Conservation (phyloP, 1,284 basidiomycete species). For the Malassezia japonica region DNA sequence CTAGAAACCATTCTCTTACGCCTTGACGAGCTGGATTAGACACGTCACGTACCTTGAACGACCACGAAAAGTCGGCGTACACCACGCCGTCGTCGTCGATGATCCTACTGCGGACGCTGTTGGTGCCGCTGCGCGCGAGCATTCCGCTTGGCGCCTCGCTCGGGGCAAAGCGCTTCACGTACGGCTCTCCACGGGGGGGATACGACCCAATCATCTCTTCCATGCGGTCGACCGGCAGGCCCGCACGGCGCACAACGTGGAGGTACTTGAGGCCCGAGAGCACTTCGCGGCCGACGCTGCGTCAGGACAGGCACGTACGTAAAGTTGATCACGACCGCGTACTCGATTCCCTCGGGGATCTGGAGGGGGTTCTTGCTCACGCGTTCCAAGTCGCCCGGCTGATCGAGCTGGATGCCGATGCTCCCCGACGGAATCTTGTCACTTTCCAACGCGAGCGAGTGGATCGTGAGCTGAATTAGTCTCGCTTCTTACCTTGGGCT, state of each 20-base stretch:
- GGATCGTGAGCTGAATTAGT: conserved; percentile 36
- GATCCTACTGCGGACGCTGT: conserved; percentile 63
- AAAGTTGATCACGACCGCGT: conserved; percentile 73
- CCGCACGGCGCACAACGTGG: conserved; percentile 63
- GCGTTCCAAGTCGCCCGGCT: conserved; percentile 49
- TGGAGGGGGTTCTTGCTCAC: conserved; percentile 57
- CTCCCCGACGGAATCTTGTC: conserved; percentile 43
- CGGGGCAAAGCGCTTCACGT: conserved; percentile 49
- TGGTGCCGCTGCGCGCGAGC: conserved; percentile 65
- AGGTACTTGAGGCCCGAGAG: conserved; percentile 76
- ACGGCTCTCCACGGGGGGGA: conserved; percentile 51
- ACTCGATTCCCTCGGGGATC: conserved; percentile 55
- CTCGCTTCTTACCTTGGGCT: no score
- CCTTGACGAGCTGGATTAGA: conserved; percentile 1
- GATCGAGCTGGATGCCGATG: conserved; percentile 52
- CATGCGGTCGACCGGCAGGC: conserved; percentile 70
- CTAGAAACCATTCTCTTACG: not conserved
- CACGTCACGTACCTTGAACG: conserved; percentile 28
- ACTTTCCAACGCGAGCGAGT: conserved; percentile 52
- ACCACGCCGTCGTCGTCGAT: conserved; percentile 67
- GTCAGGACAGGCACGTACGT: conserved; percentile 51
- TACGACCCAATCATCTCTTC: conserved; percentile 86
- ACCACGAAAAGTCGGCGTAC: conserved; percentile 55
- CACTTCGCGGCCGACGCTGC: conserved; percentile 61
- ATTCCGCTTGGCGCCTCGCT: conserved; percentile 55